Evolutionary conservation across 1,284 basidiomycete genomes (phyloP).

Genomic region (Cutaneotrichosporon sp.): DNA sequence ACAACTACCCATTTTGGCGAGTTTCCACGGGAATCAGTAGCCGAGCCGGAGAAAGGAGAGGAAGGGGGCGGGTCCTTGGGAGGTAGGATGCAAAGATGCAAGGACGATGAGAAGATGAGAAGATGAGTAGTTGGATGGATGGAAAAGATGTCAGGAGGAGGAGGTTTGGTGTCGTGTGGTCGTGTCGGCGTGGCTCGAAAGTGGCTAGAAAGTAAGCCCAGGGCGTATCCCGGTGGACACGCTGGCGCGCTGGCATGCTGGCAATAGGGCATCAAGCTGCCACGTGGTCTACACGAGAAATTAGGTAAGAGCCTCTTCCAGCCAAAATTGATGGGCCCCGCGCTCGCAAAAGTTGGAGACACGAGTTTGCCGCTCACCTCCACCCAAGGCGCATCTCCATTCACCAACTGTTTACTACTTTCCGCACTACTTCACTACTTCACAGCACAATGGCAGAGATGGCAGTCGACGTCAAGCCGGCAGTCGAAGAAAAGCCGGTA

Average conservation of each 20-base stretch:
- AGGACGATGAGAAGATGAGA: conserved; percentile 1
- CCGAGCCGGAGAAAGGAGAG: conserved; percentile 15
- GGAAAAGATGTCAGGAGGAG: neutral
- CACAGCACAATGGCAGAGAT: neutral
- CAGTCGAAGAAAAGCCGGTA: too few species aligned
- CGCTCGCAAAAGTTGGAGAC: too few species aligned
- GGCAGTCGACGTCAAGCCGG: neutral
- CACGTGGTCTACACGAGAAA: too few species aligned
- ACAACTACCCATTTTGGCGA: conserved; percentile 39
- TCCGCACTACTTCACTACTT: neutral
- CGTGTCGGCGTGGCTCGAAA: too few species aligned
- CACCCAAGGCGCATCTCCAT: too few species aligned
- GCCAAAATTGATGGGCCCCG: too few species aligned
- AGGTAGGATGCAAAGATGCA: conserved; percentile 2
- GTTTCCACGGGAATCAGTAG: conserved; percentile 16
- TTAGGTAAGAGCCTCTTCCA: too few species aligned
- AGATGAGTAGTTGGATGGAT: neutral
- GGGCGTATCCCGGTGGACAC: too few species aligned
- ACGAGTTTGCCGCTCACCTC: too few species aligned
- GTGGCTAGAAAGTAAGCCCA: too few species aligned
- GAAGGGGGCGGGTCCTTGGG: conserved; percentile 3
- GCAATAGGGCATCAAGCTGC: neutral
- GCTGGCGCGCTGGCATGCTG: neutral
- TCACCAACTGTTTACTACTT: too few species aligned
- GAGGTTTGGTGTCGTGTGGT: neutral